Base-by-base conservation (phyloP, 768 basidiomycete species). In the Tephrocybe rancida region DNA sequence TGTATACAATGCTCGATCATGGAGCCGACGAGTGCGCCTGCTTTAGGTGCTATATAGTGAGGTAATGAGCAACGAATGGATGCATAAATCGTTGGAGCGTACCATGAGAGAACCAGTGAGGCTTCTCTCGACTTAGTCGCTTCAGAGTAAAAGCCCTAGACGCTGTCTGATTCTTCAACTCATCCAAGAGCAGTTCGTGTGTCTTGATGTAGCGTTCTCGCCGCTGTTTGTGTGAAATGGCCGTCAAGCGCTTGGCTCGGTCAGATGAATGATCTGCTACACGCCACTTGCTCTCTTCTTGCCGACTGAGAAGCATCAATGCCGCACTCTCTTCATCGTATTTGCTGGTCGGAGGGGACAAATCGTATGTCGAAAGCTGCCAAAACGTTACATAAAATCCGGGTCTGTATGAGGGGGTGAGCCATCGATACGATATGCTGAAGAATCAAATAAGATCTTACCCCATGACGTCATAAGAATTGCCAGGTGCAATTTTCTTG, bases 351-450 rank as follows among this genome's bases (percentile, higher is more conserved):
- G 95, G 94, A 11, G 91, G 88, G 0, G 83, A 73, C 29, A 98
- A 78, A 68, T 99, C 97, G 63, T 94, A 92, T 29, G 90, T 88
- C 0, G 92, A 89, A 47, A 98, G 71, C 67, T 98, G 95, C 97
- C 97, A 99, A 73, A 98, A 99, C 2, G 95, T 94, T 42, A 92
- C 71, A 64, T 95, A 98, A 73, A 99, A 98, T 2, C 86, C 90
- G 25, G 94, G 87, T 3, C 96, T 97, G 59, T 24, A 47, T 16
- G 39, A 50, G 11, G 21, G 54, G 24, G 52, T 48, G 32, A 50
- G 46, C 21, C 14, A 48, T 48, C 13, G 10, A 18, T 44, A 55
- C 7, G 25, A 56, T 24, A n/a, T n/a, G n/a, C n/a, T n/a, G n/a
- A n/a, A n/a, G 35, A 34, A 48, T 44, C 10, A 41, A 26, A 52